Base-by-base conservation (phyloP, 2,329 filamentous ascomycete species). In the Pseudocercospora fijiensis region DNA sequence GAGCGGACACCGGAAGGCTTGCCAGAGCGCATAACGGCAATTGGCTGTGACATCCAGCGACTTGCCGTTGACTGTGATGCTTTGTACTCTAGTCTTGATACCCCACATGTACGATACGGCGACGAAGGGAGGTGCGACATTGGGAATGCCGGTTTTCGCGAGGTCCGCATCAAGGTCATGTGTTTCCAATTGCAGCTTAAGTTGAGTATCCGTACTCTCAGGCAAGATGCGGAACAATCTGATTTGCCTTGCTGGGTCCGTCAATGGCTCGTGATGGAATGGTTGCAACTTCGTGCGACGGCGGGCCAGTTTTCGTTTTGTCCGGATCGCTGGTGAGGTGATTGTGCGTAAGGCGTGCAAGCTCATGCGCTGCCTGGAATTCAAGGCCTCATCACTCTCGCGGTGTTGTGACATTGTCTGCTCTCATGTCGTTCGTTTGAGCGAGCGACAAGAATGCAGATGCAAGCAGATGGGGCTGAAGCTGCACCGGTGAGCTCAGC, bases 71-170 rank as follows among this genome's bases (percentile, higher is more conserved):
- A 59, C 28, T 16, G 20, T 49, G 43, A 59, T 51, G 4, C n/a
- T 59, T 16, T 49, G 37, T n/a, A 18, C 8, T 11, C 43, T 45
- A 41, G 24, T 51, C 43, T 41, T n/a, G 26, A 33, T 28, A n/a
- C 57, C 57, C 57, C 57, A 59, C 18, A 45, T 51, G 24, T 59
- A 59, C 13, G 41, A 59, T 2, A 59, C 24, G 5, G 30, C 37
- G 5, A 45, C 37, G 41, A 30, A 59, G 3, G 57, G 3, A 22
- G 57, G 24, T 18, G 22, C 9, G 47, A 5, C 13, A 24, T 26
- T 26, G 4, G 8, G 20, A 26, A 8, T 27, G 22, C 4, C 22
- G 13, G 26, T 3, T 33, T 33, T 11, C 10, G 11, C 8, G 22
- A 24, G 47, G 18, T 51, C 11, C 11, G 18, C 30, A 57, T 41